A percentile compares a stretch with the other conserved stretches of the same genome.
Evolutionary conservation across 495 filamentous ascomycete species (phyloP).

Genomic region (Penicillium canariense): DNA sequence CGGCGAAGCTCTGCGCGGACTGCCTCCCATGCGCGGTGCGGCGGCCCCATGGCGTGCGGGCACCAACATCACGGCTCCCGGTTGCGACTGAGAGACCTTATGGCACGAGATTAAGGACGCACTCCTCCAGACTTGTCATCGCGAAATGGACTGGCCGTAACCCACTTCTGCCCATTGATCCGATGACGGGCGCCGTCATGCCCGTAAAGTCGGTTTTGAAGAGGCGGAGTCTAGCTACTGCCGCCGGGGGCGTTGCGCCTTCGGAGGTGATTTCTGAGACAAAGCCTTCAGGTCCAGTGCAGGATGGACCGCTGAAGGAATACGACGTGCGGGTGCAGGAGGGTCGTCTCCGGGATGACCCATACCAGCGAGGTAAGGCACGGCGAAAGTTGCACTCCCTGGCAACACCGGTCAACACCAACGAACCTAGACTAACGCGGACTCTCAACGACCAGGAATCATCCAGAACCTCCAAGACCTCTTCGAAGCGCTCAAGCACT

Average conservation of each 20-base stretch:
- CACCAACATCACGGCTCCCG: conserved; percentile 13
- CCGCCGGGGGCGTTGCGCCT: conserved; percentile 9
- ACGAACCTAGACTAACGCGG: conserved; percentile 1
- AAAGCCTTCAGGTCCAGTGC: conserved; percentile 10
- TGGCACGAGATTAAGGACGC: conserved; percentile 4
- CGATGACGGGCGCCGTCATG: background rate
- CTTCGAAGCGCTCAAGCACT: conserved; percentile 75
- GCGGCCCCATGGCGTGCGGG: conserved; percentile 21
- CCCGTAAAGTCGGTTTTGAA: conserved; percentile 8
- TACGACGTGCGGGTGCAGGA: conserved; percentile 76
- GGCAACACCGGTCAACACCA: background rate
- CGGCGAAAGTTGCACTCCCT: background rate
- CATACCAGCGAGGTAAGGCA: conserved; percentile 77
- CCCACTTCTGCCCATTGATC: background rate
- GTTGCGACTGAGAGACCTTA: conserved; percentile 10
- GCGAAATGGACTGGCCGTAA: background rate
- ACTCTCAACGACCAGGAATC: conserved; percentile 56
- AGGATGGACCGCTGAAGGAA: conserved; percentile 73
- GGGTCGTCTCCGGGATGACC: conserved; percentile 76
- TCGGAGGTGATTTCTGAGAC: conserved; percentile 8
- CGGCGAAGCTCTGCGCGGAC: conserved; percentile 35
- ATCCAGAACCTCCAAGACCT: conserved; percentile 86
- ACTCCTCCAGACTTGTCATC: background rate
- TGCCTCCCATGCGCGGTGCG: conserved; percentile 34
- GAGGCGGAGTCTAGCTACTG: conserved; percentile 20